Percentiles rank a stretch among this genome's conserved stretches.
Evolutionary conservation across 1,139 yeast genomes (phyloP).

Genomic region (Protomyces lactucae-debilis): DNA sequence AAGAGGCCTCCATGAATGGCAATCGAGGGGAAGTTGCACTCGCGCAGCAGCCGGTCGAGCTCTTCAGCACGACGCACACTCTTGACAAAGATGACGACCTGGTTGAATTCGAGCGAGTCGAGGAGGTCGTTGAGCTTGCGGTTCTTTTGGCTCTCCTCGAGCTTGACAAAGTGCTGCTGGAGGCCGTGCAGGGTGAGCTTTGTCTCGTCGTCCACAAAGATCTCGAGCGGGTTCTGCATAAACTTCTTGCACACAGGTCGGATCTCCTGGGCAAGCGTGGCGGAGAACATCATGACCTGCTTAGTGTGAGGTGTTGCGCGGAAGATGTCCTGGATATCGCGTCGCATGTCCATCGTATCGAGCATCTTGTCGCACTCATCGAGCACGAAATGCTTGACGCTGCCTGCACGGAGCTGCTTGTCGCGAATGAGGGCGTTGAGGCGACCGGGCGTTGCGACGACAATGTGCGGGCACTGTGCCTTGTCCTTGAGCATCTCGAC

Average conservation of each 20-base stretch:
- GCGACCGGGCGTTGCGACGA: conserved; percentile 98
- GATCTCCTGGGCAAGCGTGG: conserved; percentile 89
- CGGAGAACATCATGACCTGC: conserved; percentile 99
- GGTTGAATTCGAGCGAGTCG: conserved; percentile 94
- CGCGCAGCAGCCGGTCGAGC: conserved; percentile 80
- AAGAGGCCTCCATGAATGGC: conserved; percentile 95
- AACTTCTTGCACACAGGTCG: conserved; percentile 97
- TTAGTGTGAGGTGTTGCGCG: conserved; percentile 97
- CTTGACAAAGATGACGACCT: conserved; percentile 93
- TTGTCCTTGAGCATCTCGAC: conserved; percentile 82
- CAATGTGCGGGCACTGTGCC: conserved; percentile 93
- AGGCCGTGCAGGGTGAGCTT: conserved; percentile 96
- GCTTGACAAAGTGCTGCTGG: conserved; percentile 90
- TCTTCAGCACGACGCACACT: conserved; percentile 90
- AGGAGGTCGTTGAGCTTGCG: conserved; percentile 85
- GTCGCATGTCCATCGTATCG: conserved; percentile 80
- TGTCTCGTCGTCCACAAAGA: conserved; percentile 96
- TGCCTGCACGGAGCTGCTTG: conserved; percentile 77
- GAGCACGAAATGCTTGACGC: conserved; percentile 89
- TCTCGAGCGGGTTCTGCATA: conserved; percentile 96
- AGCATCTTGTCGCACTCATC: conserved; percentile 98
- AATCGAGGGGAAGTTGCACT: conserved; percentile 94
- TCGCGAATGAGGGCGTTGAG: conserved; percentile 90
- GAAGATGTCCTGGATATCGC: conserved; percentile 97
- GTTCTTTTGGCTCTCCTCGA: conserved; percentile 89